Percentiles rank a stretch among this genome's conserved stretches.
These are phyloP conservation scores for Ustilaginoidea virens DNA, from an alignment of 2,329 filamentous ascomycete species.

Conservation along the genomic window DNA sequence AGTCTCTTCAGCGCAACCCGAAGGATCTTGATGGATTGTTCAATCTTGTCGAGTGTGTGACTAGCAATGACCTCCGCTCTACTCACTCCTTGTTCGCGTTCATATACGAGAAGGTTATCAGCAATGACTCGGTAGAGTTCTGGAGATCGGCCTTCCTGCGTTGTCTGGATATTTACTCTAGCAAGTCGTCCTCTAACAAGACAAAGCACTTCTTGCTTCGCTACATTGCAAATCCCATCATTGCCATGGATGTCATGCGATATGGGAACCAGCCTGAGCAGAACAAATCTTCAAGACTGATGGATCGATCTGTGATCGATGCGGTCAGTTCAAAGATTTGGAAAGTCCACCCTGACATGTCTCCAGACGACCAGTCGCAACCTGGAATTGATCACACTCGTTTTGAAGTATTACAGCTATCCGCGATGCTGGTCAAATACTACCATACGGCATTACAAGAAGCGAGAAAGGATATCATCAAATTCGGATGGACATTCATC, in stretches of 20 bases:
- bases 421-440: slow-evolving; percentile 89
- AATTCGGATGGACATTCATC: slow-evolving; percentile 98
- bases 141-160: slow-evolving; percentile 70
- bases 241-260: slow-evolving; percentile 90
- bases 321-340: slow-evolving; percentile 85
- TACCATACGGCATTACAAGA: slow-evolving; percentile 80
- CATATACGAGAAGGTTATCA: slow-evolving; percentile 75
- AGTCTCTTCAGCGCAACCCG: slow-evolving; percentile 59
- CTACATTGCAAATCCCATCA: slow-evolving; percentile 85
- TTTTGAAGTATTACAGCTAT: slow-evolving; percentile 91
- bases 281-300: slow-evolving; percentile 49
- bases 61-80: slow-evolving; percentile 64
- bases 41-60: slow-evolving; percentile 68
- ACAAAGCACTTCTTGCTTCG: slow-evolving; percentile 88
- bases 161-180: slow-evolving; percentile 76
- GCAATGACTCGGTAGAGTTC: slow-evolving; percentile 70
- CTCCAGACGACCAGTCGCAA: slow-evolving; percentile 68
- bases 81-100: slow-evolving; percentile 65
- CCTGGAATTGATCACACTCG: slow-evolving; percentile 87
- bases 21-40: slow-evolving; percentile 75
- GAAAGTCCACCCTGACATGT: slow-evolving; percentile 74
- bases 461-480: slow-evolving; percentile 92
- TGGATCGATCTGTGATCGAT: slow-evolving; percentile 78
- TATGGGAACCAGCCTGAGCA: slow-evolving; percentile 50
- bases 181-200: slow-evolving; percentile 65